These are phyloP conservation scores for Cystobasidiaceae sp. DNA, from an alignment of 1,284 basidiomycete genomes.

Conservation along the genomic window DNA sequence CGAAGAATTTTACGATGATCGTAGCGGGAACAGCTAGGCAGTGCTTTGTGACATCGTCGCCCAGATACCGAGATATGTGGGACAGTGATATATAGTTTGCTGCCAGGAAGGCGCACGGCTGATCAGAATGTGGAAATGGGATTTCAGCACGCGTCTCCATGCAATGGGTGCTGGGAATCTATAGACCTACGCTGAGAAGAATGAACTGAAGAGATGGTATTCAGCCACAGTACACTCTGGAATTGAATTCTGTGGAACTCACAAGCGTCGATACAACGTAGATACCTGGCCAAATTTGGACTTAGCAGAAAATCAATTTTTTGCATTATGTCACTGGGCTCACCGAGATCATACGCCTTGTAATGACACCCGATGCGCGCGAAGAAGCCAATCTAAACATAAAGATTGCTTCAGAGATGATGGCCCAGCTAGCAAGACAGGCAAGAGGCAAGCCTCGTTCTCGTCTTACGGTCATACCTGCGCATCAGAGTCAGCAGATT, in stretches of 20 bases:
- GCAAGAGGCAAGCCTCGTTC: background rate
- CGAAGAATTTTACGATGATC: slow-evolving; percentile 19
- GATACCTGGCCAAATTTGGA: background rate
- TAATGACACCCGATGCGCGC: slow-evolving; percentile 19
- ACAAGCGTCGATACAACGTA: slow-evolving; percentile 18
- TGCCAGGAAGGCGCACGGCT: slow-evolving; percentile 20
- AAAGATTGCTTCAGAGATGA: too few species aligned
- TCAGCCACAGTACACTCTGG: background rate
- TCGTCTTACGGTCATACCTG: background rate
- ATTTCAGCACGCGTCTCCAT: too few species aligned
- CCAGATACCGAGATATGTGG: slow-evolving; percentile 8
- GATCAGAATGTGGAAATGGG: too few species aligned
- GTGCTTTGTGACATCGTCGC: slow-evolving; percentile 22
- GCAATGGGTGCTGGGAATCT: background rate
- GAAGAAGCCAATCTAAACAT: slow-evolving; percentile 16
- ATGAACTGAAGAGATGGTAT: slow-evolving; percentile 2
- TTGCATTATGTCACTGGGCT: too few species aligned
- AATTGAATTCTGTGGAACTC: background rate
- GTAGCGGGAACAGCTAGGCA: slow-evolving; percentile 17
- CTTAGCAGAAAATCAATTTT: background rate
- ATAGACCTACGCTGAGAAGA: slow-evolving; percentile 14
- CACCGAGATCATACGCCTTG: slow-evolving; percentile 5
- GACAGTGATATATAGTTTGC: slow-evolving; percentile 9
- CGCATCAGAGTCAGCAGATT: too few species aligned
- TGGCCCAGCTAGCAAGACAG: background rate